A percentile compares a stretch with the other conserved stretches of the same genome.
Conservation (phyloP, 768 basidiomycete species). For the Neoboletus brunneissimus region DNA sequence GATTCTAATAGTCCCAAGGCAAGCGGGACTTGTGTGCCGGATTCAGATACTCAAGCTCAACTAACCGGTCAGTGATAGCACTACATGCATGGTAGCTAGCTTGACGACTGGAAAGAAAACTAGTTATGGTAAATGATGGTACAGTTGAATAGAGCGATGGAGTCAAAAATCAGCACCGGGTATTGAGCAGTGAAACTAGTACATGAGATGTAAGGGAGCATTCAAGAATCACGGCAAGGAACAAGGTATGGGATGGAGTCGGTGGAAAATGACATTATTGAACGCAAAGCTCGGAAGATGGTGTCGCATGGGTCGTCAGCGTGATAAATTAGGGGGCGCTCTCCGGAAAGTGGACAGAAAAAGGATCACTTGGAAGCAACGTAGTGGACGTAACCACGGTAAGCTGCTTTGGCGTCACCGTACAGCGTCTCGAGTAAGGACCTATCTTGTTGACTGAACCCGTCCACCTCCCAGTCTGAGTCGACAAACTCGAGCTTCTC, state of each 20-base stretch:
- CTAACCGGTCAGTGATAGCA: too few species aligned
- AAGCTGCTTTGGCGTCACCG: constrained; percentile 24
- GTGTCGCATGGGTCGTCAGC: not conserved
- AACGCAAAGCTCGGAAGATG: not conserved
- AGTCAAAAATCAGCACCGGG: not conserved
- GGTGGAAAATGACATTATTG: not conserved
- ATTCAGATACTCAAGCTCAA: too few species aligned
- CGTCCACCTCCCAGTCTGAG: constrained; percentile 22
- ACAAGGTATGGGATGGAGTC: not conserved
- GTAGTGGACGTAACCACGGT: constrained; percentile 20
- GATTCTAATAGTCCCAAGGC: too few species aligned
- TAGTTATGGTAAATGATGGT: too few species aligned
- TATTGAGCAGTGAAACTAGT: not conserved
- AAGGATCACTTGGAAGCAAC: constrained; percentile 6
- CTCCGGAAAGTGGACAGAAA: not conserved
- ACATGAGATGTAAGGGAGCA: not conserved
- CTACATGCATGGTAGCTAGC: not conserved
- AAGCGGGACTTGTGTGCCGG: too few species aligned
- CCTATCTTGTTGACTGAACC: constrained; percentile 16
- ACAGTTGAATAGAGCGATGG: not conserved
- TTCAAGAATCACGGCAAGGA: not conserved
- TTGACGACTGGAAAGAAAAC: not conserved
- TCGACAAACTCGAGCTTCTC: constrained; percentile 25
- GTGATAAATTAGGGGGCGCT: not conserved
- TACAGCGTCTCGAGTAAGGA: constrained; percentile 24